A percentile compares a stretch with the other conserved stretches of the same genome.
These are phyloP conservation scores for Hypoxylon sp. DNA, from an alignment of 2,329 filamentous ascomycete species.

Conservation along the genomic window DNA sequence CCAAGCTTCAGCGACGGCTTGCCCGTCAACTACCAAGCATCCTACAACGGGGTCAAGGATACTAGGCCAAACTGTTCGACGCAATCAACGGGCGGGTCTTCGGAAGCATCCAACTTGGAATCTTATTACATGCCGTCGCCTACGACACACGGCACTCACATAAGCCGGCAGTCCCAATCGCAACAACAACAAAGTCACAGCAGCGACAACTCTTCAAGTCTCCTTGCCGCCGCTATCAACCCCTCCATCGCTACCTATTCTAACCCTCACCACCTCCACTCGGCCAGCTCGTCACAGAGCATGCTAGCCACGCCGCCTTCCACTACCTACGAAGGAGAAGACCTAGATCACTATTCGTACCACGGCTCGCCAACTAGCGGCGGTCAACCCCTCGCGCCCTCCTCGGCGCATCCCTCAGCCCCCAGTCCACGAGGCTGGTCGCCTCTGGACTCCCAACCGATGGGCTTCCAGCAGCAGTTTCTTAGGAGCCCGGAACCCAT, in stretches of 20 bases:
- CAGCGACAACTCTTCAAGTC: conserved; percentile 18
- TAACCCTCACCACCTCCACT: conserved; percentile 35
- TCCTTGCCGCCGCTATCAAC: conserved; percentile 23
- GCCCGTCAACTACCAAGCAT: conserved; percentile 41
- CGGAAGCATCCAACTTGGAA: conserved; percentile 19
- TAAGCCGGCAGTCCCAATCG: conserved; percentile 28
- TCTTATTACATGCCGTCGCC: conserved; percentile 19
- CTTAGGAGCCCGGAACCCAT: conserved; percentile 28
- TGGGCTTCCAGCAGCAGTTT: conserved; percentile 30
- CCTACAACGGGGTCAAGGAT: conserved; percentile 28
- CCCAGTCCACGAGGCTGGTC: conserved; percentile 52
- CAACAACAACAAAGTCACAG: conserved; percentile 15
- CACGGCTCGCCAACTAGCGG: conserved; percentile 49
- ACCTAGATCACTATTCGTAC: conserved; percentile 54
- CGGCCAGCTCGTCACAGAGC: conserved; percentile 42
- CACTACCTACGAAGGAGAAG: conserved; percentile 53
- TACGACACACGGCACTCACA: conserved; percentile 33
- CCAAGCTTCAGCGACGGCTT: conserved; percentile 40
- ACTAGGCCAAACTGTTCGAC: conserved; percentile 39
- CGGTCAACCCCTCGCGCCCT: conserved; percentile 20
- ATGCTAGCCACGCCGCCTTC: conserved; percentile 54
- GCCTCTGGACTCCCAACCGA: conserved; percentile 34
- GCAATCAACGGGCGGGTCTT: conserved; percentile 40
- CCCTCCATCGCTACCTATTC: conserved; percentile 34
- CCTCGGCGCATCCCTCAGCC: conserved; percentile 26